Evolutionary conservation across 139 green algal genomes (phyloP).

Genomic region (Ettlia oleoabundans): DNA sequence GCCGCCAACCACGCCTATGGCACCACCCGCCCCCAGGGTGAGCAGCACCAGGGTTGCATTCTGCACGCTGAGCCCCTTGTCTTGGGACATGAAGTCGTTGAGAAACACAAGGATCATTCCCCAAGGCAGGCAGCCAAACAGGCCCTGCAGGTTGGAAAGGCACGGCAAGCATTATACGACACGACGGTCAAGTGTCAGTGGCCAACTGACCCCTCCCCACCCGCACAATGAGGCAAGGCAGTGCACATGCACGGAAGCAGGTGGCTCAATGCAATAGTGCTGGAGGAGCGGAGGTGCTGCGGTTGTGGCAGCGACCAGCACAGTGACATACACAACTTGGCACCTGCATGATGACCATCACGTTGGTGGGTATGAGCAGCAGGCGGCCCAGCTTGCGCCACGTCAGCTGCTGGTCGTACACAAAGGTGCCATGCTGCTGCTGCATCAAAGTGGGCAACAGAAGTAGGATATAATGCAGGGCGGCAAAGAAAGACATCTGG

Average conservation of each 20-base stretch:
- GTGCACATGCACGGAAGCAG: no score
- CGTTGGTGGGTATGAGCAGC: constrained; percentile 70
- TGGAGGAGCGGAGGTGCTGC: no score
- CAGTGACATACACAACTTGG: no score
- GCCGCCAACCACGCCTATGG: constrained; percentile 71
- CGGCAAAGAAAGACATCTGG: no score
- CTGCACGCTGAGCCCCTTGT: constrained; percentile 55
- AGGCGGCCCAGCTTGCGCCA: constrained; percentile 64
- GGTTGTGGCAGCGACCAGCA: background rate
- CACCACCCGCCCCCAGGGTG: constrained; percentile 74
- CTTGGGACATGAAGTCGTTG: constrained; percentile 80
- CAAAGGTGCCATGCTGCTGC: constrained; percentile 32
- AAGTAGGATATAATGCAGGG: background rate
- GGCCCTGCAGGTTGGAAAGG: constrained; percentile 53
- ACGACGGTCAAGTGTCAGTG: background rate
- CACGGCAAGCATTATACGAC: background rate
- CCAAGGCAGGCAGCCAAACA: constrained; percentile 82
- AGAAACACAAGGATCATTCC: constrained; percentile 82
- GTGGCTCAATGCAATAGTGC: no score
- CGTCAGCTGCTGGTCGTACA: constrained; percentile 68
- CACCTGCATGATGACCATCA: constrained; percentile 75
- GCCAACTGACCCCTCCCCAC: no score
- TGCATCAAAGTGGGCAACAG: background rate
- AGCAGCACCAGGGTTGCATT: constrained; percentile 65
- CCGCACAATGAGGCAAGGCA: no score